Conservation (phyloP, 805 yeast genomes). For the Saccharomycopsis schoenii region DNA sequence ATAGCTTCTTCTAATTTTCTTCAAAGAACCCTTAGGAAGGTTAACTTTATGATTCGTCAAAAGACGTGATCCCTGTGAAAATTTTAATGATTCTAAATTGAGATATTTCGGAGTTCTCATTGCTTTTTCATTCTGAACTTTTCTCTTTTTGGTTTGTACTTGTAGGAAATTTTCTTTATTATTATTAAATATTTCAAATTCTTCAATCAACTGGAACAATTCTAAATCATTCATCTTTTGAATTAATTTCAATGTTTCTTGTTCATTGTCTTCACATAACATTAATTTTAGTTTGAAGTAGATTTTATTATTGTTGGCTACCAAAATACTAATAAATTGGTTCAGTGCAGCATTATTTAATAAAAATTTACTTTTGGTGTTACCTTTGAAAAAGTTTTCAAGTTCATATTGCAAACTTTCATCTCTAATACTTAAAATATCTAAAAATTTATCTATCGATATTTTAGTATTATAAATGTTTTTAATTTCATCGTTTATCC, state of each 20-base stretch:
- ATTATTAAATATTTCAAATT: constrained; percentile 31
- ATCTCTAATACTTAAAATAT: constrained; percentile 23
- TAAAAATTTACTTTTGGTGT: background rate
- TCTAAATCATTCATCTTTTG: constrained; percentile 37
- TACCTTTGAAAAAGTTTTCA: background rate
- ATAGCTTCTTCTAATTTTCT: constrained; percentile 59
- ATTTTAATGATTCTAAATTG: constrained; percentile 53
- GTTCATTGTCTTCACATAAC: constrained; percentile 27
- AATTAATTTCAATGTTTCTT: constrained; percentile 28
- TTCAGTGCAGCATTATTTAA: background rate
- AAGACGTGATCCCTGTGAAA: constrained; percentile 65
- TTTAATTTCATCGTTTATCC: constrained; percentile 44
- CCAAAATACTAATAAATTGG: constrained; percentile 7
- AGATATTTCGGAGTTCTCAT: constrained; percentile 39
- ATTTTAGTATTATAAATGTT: constrained; percentile 15
- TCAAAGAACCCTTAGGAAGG: constrained; percentile 78
- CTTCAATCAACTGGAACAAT: constrained; percentile 32
- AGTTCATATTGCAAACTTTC: constrained; percentile 2
- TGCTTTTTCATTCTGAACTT: constrained; percentile 10
- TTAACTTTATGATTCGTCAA: constrained; percentile 57
- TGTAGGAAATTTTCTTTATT: constrained; percentile 13
- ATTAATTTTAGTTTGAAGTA: constrained; percentile 46
- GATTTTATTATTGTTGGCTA: constrained; percentile 41
- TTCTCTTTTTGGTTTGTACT: constrained; percentile 1
- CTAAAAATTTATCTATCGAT: background rate